A percentile compares a stretch with the other conserved stretches of the same genome.
These are phyloP conservation scores for Cairneyella variabilis DNA, from an alignment of 495 filamentous ascomycete species.

Conservation along the genomic window DNA sequence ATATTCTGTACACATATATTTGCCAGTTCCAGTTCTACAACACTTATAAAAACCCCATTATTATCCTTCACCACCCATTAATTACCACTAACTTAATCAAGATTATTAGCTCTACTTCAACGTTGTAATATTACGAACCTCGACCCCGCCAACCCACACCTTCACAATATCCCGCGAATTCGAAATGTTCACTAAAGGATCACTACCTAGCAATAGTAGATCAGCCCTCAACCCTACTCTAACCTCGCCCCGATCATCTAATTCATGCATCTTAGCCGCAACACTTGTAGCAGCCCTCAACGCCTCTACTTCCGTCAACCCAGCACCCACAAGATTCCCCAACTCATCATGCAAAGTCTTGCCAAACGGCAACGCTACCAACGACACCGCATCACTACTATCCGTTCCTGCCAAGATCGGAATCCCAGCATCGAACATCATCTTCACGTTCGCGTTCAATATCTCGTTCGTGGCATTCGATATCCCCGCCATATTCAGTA, in stretches of 20 bases:
- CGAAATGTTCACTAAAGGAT: background rate
- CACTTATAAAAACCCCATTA: too few relatives aligned
- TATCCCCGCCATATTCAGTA: background rate
- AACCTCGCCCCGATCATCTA: background rate
- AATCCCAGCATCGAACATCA: background rate
- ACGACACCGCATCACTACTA: too few relatives aligned
- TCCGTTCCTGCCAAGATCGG: background rate
- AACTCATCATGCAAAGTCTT: constrained; percentile 14
- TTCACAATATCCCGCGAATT: background rate
- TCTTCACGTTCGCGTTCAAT: background rate
- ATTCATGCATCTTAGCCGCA: constrained; percentile 10
- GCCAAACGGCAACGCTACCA: background rate
- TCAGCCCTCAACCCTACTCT: background rate
- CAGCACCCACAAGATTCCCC: constrained; percentile 23
- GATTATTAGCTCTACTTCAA: too few relatives aligned
- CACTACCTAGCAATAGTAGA: background rate
- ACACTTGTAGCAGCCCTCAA: constrained; percentile 26
- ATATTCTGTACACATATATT: too few relatives aligned
- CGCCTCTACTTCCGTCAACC: too few relatives aligned
- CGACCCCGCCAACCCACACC: background rate
- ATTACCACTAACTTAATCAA: too few relatives aligned
- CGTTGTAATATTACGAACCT: background rate
- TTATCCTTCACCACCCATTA: too few relatives aligned
- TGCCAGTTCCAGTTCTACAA: too few relatives aligned
- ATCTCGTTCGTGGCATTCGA: background rate